Conservation (phyloP, 2,329 filamentous ascomycete genomes). For the Alternaria sp. region DNA sequence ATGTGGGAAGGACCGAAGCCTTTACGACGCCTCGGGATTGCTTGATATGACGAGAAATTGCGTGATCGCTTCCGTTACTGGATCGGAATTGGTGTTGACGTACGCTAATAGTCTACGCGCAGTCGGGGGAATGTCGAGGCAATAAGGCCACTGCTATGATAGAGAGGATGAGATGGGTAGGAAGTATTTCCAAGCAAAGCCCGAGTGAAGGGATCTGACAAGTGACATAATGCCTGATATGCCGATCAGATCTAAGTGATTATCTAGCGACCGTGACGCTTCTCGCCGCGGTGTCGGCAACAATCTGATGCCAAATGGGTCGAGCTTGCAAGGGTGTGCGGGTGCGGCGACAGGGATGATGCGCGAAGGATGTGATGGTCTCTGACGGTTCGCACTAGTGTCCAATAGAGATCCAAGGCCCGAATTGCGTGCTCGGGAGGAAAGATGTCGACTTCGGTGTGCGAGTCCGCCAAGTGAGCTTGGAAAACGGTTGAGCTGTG, state of each 20-base stretch:
- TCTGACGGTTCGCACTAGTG: slow-evolving; percentile 14
- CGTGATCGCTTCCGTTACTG: slow-evolving; percentile 25
- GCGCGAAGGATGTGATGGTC: slow-evolving; percentile 27
- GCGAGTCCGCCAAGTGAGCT: slow-evolving; percentile 3
- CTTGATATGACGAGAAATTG: slow-evolving; percentile 33
- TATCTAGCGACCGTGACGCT: slow-evolving; percentile 13
- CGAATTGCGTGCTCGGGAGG: slow-evolving; percentile 44
- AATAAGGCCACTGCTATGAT: not conserved
- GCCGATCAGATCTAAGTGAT: slow-evolving; percentile 11
- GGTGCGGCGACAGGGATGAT: slow-evolving; percentile 35
- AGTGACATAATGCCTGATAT: slow-evolving; percentile 35
- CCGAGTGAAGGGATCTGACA: slow-evolving; percentile 16
- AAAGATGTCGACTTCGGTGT: slow-evolving; percentile 36
- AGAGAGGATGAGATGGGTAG: not conserved
- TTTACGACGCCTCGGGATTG: slow-evolving; percentile 29
- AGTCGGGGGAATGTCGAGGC: slow-evolving; percentile 6
- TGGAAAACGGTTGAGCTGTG: not conserved
- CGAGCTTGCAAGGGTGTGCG: slow-evolving; percentile 29
- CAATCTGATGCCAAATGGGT: slow-evolving; percentile 20
- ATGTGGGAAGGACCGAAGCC: slow-evolving; percentile 21
- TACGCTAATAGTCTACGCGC: slow-evolving; percentile 1
- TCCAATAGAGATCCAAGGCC: slow-evolving; percentile 27
- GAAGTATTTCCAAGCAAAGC: slow-evolving; percentile 9
- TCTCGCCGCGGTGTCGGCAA: slow-evolving; percentile 20
- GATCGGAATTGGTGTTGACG: not conserved